Conservation (phyloP, 306 rosid genomes). For the Carpinus fangiana region DNA sequence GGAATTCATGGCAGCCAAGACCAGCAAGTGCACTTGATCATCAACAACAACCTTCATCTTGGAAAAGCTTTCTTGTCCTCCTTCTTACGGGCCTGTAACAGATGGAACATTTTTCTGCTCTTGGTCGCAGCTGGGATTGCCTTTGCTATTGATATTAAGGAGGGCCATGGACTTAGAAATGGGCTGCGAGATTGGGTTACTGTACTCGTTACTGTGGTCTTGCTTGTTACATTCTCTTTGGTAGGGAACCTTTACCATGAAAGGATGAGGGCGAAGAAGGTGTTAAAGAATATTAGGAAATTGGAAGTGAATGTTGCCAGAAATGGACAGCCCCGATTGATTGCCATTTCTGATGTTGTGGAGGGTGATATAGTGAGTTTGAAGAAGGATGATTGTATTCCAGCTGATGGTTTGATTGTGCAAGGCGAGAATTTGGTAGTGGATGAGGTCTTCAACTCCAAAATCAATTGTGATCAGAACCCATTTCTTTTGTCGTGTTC, state of each 20-base stretch:
- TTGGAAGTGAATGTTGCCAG: slow-evolving; percentile 36
- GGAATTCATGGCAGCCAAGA: neutral
- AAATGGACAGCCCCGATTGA: neutral
- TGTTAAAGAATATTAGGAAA: slow-evolving; percentile 26
- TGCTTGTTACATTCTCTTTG: slow-evolving; percentile 42
- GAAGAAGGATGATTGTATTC: slow-evolving; percentile 48
- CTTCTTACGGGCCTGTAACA: slow-evolving; percentile 31
- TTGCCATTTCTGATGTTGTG: slow-evolving; percentile 33
- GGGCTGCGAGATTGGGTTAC: slow-evolving; percentile 68
- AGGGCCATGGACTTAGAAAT: slow-evolving; percentile 43
- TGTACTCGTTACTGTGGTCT: slow-evolving; percentile 30
- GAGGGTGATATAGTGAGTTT: slow-evolving; percentile 46
- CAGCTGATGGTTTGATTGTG: slow-evolving; percentile 59
- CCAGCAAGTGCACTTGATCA: neutral
- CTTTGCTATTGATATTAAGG: slow-evolving; percentile 40
- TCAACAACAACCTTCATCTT: neutral
- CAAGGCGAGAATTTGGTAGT: slow-evolving; percentile 23
- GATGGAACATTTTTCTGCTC: slow-evolving; percentile 32
- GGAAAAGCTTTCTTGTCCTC: slow-evolving; percentile 27
- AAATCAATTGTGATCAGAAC: slow-evolving; percentile 31
- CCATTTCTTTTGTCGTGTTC: slow-evolving; percentile 60
- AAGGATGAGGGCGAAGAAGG: slow-evolving; percentile 26
- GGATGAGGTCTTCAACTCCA: slow-evolving; percentile 25
- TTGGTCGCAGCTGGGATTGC: slow-evolving; percentile 42
- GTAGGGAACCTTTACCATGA: slow-evolving; percentile 26